Evolutionary conservation across 2,329 filamentous ascomycete species (phyloP), one percentile per base, ranked within the genome.

Genomic region (Aspergillus sp.): DNA sequence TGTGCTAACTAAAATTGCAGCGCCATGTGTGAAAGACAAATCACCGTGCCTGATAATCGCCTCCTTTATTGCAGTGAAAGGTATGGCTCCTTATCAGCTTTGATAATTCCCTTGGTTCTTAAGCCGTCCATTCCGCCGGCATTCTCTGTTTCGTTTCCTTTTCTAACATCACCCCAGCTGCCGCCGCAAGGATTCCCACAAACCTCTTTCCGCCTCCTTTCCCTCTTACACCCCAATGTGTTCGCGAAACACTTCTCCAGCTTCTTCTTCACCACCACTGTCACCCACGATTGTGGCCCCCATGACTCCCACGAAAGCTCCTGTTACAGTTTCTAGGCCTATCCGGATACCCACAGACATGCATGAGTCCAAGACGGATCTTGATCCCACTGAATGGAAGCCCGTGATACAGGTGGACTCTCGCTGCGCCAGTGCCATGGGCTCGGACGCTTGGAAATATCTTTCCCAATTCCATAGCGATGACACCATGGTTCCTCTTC

Each of bases 1-100:
- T 56, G 54, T 62, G 66, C 71, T 75, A 66, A 77, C 69, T 48
- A 60, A 64, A 64, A 57, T 60, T 65, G 52, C 70, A 89, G 86
- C 76, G 83, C 86, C 65, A 87, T 84, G 71, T 89, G 87, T 74
- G 87, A 89, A 74, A 87, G 83, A 73, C 86, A 89, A 76, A 89
- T 89, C 69, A 82, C 85, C 57, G 82, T 84, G 34, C 87, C 87
- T 17, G 83, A 83, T 72, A 85, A 85, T 70, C 81, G 81, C 17
- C 80, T 87, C 46, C 79, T 89, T 49, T 89, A 89, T 73, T 89
- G 87, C 77, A 88, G 85, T 55, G 85, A 88, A 79, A 83, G 83
- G 86, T 88, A 81, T 72, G 80, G 57, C 59, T 41, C 54, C 66
- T 66, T 67, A 60, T 66, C 59, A 57, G 34, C 13, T 51, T 57